Percentiles rank a stretch among this genome's conserved stretches.
phyloP scores from a whole-genome alignment of 352 stramenopile genomes.

The Phytophthora sojae region DNA sequence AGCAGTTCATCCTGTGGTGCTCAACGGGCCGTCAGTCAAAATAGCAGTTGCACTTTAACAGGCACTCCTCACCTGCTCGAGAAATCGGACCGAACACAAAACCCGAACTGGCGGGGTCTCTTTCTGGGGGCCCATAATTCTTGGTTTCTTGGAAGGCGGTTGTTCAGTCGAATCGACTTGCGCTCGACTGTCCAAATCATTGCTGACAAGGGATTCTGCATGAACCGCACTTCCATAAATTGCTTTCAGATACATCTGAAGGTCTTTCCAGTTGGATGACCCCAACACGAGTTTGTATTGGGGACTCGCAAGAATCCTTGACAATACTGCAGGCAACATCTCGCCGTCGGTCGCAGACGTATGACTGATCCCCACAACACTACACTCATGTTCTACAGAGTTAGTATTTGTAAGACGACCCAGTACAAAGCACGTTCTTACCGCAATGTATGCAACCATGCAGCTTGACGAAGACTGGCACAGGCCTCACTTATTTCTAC shows the following conservation, averaged over 20 bases:
- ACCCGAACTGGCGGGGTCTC: conserved; percentile 43
- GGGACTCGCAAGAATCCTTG: conserved; percentile 34
- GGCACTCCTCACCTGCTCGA: conserved; percentile 40
- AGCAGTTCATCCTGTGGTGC: conserved; percentile 62
- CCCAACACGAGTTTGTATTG: conserved; percentile 58
- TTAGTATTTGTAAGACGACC: conserved; percentile 2
- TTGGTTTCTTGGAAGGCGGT: conserved; percentile 34
- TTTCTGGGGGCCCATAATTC: conserved; percentile 19
- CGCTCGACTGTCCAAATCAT: background rate
- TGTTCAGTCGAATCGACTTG: conserved; percentile 16
- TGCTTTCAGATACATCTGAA: conserved; percentile 30
- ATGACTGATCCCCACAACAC: conserved; percentile 36
- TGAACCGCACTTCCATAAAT: background rate
- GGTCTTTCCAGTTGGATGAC: conserved; percentile 47
- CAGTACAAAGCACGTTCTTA: conserved; percentile 24
- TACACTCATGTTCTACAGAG: conserved; percentile 2
- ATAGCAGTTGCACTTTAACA: background rate
- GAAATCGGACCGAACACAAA: conserved; percentile 50
- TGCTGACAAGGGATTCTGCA: background rate
- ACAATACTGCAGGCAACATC: conserved; percentile 25
- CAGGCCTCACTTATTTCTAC: conserved; percentile 65
- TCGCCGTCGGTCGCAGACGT: conserved; percentile 15
- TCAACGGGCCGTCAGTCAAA: conserved; percentile 4
- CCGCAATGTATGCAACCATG: conserved; percentile 73
- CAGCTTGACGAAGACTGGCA: conserved; percentile 59